Base-by-base conservation (phyloP, 2,329 filamentous ascomycete species). In the Harringtonia aguacate region DNA sequence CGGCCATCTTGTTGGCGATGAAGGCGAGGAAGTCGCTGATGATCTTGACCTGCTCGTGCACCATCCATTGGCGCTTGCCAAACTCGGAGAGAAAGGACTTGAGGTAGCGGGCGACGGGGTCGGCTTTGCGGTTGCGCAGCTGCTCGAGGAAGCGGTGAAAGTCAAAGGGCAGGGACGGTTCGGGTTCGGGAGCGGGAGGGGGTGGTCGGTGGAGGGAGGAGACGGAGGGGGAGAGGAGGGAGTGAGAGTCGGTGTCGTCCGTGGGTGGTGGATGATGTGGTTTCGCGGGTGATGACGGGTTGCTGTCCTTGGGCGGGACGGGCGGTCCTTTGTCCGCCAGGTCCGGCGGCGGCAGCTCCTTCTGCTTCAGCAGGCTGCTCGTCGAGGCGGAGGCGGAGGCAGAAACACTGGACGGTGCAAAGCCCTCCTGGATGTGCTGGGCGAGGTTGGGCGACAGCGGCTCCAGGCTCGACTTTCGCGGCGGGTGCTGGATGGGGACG, bases 31-130 rank as follows among this genome's bases (percentile, higher is more conserved):
- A 98, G 60, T 98, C 94, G 52, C 86, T 80, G 48, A 98, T 95
- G 50, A 98, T 97, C 66, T 98, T 98, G 59, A 97, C 92, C 62
- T 98, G 92, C 65, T 98, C 92, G 60, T 98, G 92, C 8, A 95
- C 92, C 86, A 95, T 94, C 92, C 92, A 98, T 63, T 97, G 92
- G 53, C 89, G 86, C 68, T 97, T 98, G 30, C 81, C 86, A 63
- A 98, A 98, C 61, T 98, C 94, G 39, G 79, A 80, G 27, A 98
- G 67, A 56, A 98, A 98, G 0, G 92, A 97, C 51, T 94, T 86
- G 37, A 98, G 72, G 58, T 95, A 98, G 51, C 90, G 84, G 6
- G 94, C 94, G 3, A 98, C 90, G 1, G 94, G 92, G 56, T 98
- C 94, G n/a, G 92, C 94, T 46, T 94, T 95, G 52, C 90, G 86